phyloP scores from a whole-genome alignment of 495 filamentous ascomycete genomes.

The Neurospora sublineolata region DNA sequence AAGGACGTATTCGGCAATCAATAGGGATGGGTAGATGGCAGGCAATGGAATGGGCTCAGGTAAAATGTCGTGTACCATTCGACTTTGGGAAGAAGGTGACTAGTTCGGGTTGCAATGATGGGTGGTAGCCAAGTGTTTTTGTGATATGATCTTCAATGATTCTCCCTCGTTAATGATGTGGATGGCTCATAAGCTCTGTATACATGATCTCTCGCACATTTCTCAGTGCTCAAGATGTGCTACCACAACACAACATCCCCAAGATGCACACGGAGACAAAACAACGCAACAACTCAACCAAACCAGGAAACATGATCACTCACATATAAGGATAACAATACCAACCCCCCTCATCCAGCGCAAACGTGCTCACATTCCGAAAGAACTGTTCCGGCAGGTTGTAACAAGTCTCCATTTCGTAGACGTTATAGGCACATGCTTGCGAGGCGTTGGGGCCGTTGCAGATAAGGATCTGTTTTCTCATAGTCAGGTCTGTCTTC shows the following conservation, averaged over 20 bases:
- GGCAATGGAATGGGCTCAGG: neutral
- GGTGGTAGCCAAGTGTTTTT: neutral
- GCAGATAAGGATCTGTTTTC: conserved; percentile 23
- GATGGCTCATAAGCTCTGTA: too few species aligned
- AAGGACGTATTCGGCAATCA: neutral
- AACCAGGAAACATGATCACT: neutral
- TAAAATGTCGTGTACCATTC: neutral
- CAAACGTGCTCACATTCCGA: conserved; percentile 28
- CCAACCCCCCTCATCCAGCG: conserved; percentile 29
- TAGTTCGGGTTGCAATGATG: neutral
- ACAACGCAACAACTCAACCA: too few species aligned
- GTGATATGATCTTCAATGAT: too few species aligned
- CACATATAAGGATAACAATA: conserved; percentile 28
- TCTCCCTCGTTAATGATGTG: too few species aligned
- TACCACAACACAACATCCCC: too few species aligned
- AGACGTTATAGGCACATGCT: conserved; percentile 23
- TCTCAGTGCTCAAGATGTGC: too few species aligned
- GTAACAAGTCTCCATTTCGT: conserved; percentile 27
- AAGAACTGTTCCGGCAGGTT: conserved; percentile 20
- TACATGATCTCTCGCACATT: too few species aligned
- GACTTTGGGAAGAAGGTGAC: neutral
- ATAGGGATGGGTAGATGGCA: neutral
- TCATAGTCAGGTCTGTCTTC: neutral
- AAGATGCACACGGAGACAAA: too few species aligned
- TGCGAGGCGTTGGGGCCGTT: conserved; percentile 31